Evolutionary conservation across 106 monocot species (phyloP).

Genomic region (Dendrobium chrysotoxum): DNA sequence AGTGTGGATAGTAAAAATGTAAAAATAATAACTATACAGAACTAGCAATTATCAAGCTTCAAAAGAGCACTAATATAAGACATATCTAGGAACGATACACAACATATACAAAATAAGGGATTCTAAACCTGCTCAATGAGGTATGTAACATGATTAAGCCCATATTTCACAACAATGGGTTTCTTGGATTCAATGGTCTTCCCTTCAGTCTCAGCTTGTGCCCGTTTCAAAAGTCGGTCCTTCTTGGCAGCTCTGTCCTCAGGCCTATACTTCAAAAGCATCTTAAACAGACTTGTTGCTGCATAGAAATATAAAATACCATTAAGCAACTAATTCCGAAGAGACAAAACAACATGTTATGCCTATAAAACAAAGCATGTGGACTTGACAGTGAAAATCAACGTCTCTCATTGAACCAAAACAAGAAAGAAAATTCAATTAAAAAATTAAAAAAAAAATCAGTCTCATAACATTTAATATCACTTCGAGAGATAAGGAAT

Average conservation of each 20-base stretch:
- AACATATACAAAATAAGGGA: neutral
- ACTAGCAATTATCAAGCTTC: neutral
- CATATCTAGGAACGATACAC: neutral
- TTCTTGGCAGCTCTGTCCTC: constrained; percentile 78
- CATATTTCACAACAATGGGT: constrained; percentile 78
- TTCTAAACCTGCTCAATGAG: constrained; percentile 66
- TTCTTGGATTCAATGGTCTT: constrained; percentile 72
- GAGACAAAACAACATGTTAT: neutral
- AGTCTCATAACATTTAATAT: neutral
- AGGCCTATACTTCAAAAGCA: constrained; percentile 79
- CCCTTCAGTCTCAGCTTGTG: constrained; percentile 62
- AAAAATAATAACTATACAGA: neutral
- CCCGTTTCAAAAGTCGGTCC: constrained; percentile 66
- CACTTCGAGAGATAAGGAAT: neutral
- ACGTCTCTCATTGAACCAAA: neutral
- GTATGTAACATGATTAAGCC: constrained; percentile 72
- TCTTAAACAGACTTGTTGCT: constrained; percentile 69
- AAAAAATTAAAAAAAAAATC: neutral
- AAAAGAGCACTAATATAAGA: neutral
- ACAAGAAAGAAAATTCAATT: neutral
- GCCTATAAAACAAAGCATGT: neutral
- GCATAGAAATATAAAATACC: constrained; percentile 9
- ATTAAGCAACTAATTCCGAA: neutral
- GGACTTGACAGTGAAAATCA: neutral
- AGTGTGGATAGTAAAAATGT: neutral